Base-by-base conservation (phyloP, 2,329 filamentous ascomycete species). In the Fusarium sp. region DNA sequence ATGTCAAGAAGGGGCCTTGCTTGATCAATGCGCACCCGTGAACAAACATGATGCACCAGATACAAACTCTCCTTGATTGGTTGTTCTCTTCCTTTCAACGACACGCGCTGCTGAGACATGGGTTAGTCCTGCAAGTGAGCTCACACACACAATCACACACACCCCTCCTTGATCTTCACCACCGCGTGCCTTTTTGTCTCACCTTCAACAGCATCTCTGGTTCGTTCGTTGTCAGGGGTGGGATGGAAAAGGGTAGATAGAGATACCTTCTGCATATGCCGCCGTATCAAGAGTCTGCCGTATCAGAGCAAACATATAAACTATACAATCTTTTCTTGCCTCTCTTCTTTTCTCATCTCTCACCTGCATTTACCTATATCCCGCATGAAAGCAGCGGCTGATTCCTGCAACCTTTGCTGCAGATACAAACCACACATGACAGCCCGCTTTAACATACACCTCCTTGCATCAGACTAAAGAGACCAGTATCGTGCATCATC, bases 61-160 rank as follows among this genome's bases (percentile, higher is more conserved):
- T 52, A 52, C 27, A 31, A 52, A 52, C 16, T n/a, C 47, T 52
- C 47, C 47, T 52, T 52, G 47, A 52, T 52, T 52, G 47, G 47
- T 42, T 42, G n/a, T 22, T 42, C n/a, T 58, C 20, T 22, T 10
- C 42, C 58, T 47, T 34, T n/a, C 38, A 22, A 40, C 62, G 31
- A 60, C 63, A 61, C 40, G 62, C 62, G 62, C 54, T 52, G 62
- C 54, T 60, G 62, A 65, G 62, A 60, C 62, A 60, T 37, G 54
- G 34, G 47, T 56, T 35, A 13, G 38, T 40, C n/a, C 40, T 65
- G 54, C 58, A 61, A 35, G 58, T 47, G 38, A 61, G 56, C 34
- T 38, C 56, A 59, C 56, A n/a, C 56, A 22, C 54, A 13, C 54
- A 34, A 13, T 5, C 27, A 34, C 20, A 16, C 54, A 24, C 34